Percentiles rank a stretch among this genome's conserved stretches.
Evolutionary conservation across 2,329 filamentous ascomycete species (phyloP).

Genomic region (Acrocalymma vagum): DNA sequence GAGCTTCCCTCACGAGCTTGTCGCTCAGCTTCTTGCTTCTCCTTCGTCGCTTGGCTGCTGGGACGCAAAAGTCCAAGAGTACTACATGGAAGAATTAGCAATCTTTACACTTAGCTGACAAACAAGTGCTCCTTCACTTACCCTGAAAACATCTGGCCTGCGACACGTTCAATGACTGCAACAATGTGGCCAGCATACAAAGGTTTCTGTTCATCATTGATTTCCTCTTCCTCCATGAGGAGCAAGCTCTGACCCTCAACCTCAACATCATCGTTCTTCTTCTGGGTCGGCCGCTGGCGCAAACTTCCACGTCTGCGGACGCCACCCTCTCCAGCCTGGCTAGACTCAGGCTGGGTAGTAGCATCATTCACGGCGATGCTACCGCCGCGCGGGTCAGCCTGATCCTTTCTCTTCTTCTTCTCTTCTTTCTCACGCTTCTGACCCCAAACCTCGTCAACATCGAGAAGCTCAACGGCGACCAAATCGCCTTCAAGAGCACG

Average conservation of each 20-base stretch:
- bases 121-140: conserved; percentile 19
- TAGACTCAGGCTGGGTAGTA: conserved; percentile 65
- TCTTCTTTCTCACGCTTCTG: conserved; percentile 99
- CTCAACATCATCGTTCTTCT: conserved; percentile 99
- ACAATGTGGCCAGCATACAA: conserved; percentile 97
- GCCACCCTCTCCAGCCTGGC: conserved; percentile 77
- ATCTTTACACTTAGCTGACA: neutral
- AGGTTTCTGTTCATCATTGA: conserved; percentile 97
- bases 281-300: conserved; percentile 95
- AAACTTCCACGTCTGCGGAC: conserved; percentile 93
- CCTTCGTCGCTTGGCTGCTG: conserved; percentile 97
- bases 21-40: conserved; percentile 98
- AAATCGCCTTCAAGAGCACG: conserved; percentile 95
- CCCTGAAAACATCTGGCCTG: conserved; percentile 97
- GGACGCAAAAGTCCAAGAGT: conserved; percentile 93
- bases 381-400: conserved; percentile 87
- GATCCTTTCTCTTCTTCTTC: conserved; percentile 99
- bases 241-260: conserved; percentile 97
- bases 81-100: conserved; percentile 48
- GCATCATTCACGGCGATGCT: conserved; percentile 74
- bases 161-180: conserved; percentile 94
- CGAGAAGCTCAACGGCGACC: conserved; percentile 93
- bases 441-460: conserved; percentile 97
- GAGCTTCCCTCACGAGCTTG: conserved; percentile 84
- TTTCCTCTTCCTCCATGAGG: conserved; percentile 97